These are phyloP conservation scores for Microdochium trichocladiopsis DNA, from an alignment of 2,329 filamentous ascomycete genomes.

Conservation along the genomic window DNA sequence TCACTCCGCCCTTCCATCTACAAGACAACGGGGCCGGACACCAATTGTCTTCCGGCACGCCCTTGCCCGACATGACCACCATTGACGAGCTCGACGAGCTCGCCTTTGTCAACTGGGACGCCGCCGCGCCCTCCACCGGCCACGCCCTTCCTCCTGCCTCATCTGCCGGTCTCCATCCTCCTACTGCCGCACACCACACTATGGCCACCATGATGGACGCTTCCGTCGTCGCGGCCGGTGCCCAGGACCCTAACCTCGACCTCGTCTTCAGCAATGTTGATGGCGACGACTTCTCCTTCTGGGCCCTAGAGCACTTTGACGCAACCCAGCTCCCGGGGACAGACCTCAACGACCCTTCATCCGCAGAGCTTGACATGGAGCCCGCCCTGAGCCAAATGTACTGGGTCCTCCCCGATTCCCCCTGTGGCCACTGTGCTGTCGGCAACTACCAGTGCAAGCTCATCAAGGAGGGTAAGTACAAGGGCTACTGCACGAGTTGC, in stretches of 20 bases:
- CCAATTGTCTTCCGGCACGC: neutral
- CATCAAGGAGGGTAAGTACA: constrained; percentile 51
- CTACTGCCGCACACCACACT: no score
- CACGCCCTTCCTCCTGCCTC: constrained; percentile 24
- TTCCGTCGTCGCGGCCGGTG: constrained; percentile 4
- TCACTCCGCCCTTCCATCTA: neutral
- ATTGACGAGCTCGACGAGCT: constrained; percentile 1
- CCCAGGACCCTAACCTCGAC: constrained; percentile 32
- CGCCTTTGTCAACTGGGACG: constrained; percentile 55
- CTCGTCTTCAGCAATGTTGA: constrained; percentile 47
- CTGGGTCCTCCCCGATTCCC: constrained; percentile 35
- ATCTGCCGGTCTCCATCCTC: neutral
- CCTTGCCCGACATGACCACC: neutral
- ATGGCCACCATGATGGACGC: no score
- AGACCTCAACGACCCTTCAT: constrained; percentile 20
- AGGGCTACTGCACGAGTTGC: constrained; percentile 56
- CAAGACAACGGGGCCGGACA: neutral
- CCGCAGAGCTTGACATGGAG: constrained; percentile 19
- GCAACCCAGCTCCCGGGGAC: constrained; percentile 30
- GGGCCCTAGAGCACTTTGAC: constrained; percentile 51
- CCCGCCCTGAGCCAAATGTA: constrained; percentile 21
- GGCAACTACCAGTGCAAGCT: constrained; percentile 53
- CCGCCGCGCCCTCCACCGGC: constrained; percentile 25
- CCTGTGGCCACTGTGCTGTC: constrained; percentile 44
- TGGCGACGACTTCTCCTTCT: constrained; percentile 54